Evolutionary conservation across 2,329 filamentous ascomycete genomes (phyloP), one percentile per base, ranked within the genome.

Genomic region (Sclerotinia subarctica): DNA sequence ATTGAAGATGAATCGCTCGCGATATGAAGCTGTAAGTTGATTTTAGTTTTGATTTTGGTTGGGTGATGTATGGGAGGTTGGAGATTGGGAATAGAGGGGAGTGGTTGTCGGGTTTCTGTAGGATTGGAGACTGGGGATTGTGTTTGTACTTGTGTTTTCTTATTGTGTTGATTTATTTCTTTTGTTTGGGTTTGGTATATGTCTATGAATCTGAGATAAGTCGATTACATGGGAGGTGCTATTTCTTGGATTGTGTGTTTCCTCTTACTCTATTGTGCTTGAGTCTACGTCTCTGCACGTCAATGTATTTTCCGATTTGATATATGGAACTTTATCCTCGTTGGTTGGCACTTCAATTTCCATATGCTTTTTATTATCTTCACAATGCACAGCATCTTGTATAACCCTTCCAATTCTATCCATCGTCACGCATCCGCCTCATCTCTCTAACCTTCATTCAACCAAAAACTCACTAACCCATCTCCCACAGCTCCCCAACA

Each of bases 21-120:
- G 73, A 47, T 76, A 75, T 62, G 73, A 76, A 58, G 64, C 71
- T 7, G 74, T 75, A 68, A 66, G 73, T 72, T 53, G 26, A 2
- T 24, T 17, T 29, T 1, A 21, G 3, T 6, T 42, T 42, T 66
- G 46, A 6, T 32, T 13, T 35, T n/a, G 21, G 19, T 13, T 4
- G 29, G 13, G 29, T 19, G 32, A 35, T 38, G 29, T 21, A 35
- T 38, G 32, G 29, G 11, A 38, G 29, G 21, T 7, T 29, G 32
- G 19, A 4, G 29, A 15, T 35, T 10, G 29, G 53, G 32, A 1
- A 15, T 5, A n/a, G 8, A 32, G 29, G 13, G 19, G 19, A 11
- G 2, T 35, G 38, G 15, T 1, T 42, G 15, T 42, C 17, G 38
- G 13, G 38, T 42, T 42, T 5, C 38, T 42, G 38, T 42, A 13